Percentiles rank a stretch among this genome's conserved stretches.
Conservation (phyloP, 305 asterid genomes). For the Fraxinus platypoda region DNA sequence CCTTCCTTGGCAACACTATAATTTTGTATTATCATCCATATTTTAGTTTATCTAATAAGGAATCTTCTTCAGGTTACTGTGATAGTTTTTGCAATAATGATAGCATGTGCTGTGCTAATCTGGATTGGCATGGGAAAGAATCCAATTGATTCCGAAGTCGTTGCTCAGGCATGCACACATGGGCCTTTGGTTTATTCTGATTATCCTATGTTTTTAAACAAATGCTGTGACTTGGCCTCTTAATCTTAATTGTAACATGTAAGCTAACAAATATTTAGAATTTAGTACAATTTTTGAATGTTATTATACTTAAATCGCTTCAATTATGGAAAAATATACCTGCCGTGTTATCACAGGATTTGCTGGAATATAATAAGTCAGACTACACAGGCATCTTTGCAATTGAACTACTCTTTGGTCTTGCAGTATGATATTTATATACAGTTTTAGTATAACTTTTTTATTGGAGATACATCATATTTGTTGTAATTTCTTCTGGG, state of each 20-base stretch:
- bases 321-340: not conserved
- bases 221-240: not conserved
- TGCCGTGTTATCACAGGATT: not conserved
- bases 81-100: constrained; percentile 63
- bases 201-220: not conserved
- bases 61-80: constrained; percentile 58
- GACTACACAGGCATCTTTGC: not conserved
- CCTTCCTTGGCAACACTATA: constrained; percentile 16
- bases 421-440: not conserved
- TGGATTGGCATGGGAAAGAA: constrained; percentile 72
- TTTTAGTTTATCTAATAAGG: constrained; percentile 18
- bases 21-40: not conserved
- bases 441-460: not conserved
- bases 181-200: not conserved
- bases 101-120: constrained; percentile 70
- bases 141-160: constrained; percentile 58
- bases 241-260: not conserved
- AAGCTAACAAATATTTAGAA: not conserved
- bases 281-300: not conserved
- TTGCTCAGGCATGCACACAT: constrained; percentile 69
- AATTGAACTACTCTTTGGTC: not conserved
- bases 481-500: not conserved
- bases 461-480: not conserved
- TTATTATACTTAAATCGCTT: not conserved
- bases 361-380: not conserved